A percentile compares a stretch with the other conserved stretches of the same genome.
Evolutionary conservation across 257 asterid genomes (phyloP).

Genomic region (Nicotiana noctiflora): DNA sequence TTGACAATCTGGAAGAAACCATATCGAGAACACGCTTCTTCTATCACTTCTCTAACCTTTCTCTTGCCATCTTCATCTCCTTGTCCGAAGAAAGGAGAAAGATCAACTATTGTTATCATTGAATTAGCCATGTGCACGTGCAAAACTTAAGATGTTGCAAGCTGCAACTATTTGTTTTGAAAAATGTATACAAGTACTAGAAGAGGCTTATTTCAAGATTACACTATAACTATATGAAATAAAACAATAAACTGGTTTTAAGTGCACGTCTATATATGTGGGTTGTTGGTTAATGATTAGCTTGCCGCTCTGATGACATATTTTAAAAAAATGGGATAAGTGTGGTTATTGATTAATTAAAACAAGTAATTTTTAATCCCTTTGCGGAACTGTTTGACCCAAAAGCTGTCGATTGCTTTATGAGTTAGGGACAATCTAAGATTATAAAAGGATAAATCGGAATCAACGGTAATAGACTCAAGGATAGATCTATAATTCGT

Average conservation of each 20-base stretch:
- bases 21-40: slow-evolving; percentile 32
- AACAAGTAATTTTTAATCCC: background rate
- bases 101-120: slow-evolving; percentile 46
- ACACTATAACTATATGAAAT: background rate
- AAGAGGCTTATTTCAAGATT: background rate
- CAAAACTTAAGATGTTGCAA: background rate
- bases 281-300: background rate
- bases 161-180: too few species aligned
- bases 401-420: too few species aligned
- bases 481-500: too few species aligned
- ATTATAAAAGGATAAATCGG: too few species aligned
- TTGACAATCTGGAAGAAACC: slow-evolving; percentile 42
- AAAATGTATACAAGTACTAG: too few species aligned
- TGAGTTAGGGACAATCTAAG: too few species aligned
- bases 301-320: background rate
- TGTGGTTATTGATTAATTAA: background rate
- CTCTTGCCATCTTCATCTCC: slow-evolving; percentile 24
- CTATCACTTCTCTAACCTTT: slow-evolving; percentile 22
- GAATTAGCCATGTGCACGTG: slow-evolving; percentile 6
- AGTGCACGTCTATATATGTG: background rate
- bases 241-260: background rate
- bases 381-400: too few species aligned
- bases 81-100: slow-evolving; percentile 33
- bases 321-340: background rate
- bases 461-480: too few species aligned